Base-by-base conservation (phyloP, 2,329 filamentous ascomycete species). In the Trichoderma brevicompactum region DNA sequence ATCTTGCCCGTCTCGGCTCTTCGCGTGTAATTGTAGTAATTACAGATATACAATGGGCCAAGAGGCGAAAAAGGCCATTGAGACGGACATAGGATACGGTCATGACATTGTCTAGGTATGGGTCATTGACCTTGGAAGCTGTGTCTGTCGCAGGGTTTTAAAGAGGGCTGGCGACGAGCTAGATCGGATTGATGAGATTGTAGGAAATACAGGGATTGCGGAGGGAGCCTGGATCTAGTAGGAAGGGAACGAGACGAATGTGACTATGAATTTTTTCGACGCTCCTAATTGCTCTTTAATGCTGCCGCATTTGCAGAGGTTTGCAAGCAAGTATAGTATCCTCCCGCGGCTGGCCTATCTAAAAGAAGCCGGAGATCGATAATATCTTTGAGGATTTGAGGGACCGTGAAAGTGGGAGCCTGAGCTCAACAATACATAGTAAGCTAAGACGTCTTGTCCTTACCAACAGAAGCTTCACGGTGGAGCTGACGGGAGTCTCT, bases 241-340 rank as follows among this genome's bases (percentile, higher is more conserved):
- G 13, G 79, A 81, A 61, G 81, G 79, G 1, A 75, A 78, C 60
- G 82, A 84, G 71, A 69, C 69, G n/a, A 78, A 73, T 38, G 70
- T 83, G 58, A 79, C 78, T 6, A 76, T 83, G 48, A 84, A 84
- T 69, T 78, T 83, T 72, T 85, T 77, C 76, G 3, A 83, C 80
- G 0, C 78, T 81, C 46, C 71, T 84, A 28, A 73, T 84, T 62
- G 77, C 77, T 0, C 48, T 83, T 68, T 80, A 60, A 68, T 83
- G 41, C 70, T 85, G 32, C 81, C 82, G 2, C 68, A 72, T 34
- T 67, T 85, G 69, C 74, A 76, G 17, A 70, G 71, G n/a, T 79
- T 79, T 7, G 77, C 76, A 1, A 69, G 60, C 2, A 70, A 68
- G 55, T 72, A 72, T 64, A 78, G 78, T 17, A 64, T 74, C 8